Evolutionary conservation across 169 alveolate species (phyloP).

Genomic region (Cryptosporidium muris): DNA sequence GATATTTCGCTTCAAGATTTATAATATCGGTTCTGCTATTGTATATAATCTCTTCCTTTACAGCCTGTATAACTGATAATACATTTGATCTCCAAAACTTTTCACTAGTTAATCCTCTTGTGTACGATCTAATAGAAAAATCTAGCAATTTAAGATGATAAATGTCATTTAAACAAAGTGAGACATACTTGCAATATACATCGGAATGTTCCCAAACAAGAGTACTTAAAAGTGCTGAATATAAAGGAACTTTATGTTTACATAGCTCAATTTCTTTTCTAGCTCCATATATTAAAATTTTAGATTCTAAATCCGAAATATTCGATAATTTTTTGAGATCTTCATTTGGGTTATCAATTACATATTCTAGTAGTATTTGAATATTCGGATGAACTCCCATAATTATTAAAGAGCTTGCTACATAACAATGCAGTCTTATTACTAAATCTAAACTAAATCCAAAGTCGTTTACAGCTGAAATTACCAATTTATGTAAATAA

Average conservation of each 20-base stretch:
- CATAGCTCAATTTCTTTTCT: slow-evolving; percentile 21
- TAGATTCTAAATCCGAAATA: too few species aligned
- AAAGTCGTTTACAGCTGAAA: slow-evolving; percentile 12
- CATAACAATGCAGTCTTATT: slow-evolving; percentile 43
- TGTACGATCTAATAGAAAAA: slow-evolving; percentile 23
- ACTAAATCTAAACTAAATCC: slow-evolving; percentile 29
- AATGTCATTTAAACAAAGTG: slow-evolving; percentile 16
- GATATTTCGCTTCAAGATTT: too few species aligned
- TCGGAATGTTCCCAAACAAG: slow-evolving; percentile 13
- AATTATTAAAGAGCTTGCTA: slow-evolving; percentile 31
- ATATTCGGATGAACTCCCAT: slow-evolving; percentile 27
- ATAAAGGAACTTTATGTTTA: slow-evolving; percentile 19
- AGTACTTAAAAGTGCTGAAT: not conserved
- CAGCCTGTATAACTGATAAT: not conserved
- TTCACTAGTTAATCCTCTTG: slow-evolving; percentile 17
- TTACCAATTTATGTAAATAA: slow-evolving; percentile 20
- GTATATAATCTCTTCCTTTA: too few species aligned
- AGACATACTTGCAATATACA: slow-evolving; percentile 13
- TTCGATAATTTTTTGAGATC: not conserved
- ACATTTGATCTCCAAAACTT: slow-evolving; percentile 19
- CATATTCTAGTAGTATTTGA: slow-evolving; percentile 16
- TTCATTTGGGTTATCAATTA: not conserved
- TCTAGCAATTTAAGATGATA: slow-evolving; percentile 3
- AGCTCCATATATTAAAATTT: too few species aligned
- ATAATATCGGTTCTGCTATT: too few species aligned